These are phyloP conservation scores for Rhodotorula sp. DNA, from an alignment of 1,284 basidiomycete genomes.

Conservation along the genomic window DNA sequence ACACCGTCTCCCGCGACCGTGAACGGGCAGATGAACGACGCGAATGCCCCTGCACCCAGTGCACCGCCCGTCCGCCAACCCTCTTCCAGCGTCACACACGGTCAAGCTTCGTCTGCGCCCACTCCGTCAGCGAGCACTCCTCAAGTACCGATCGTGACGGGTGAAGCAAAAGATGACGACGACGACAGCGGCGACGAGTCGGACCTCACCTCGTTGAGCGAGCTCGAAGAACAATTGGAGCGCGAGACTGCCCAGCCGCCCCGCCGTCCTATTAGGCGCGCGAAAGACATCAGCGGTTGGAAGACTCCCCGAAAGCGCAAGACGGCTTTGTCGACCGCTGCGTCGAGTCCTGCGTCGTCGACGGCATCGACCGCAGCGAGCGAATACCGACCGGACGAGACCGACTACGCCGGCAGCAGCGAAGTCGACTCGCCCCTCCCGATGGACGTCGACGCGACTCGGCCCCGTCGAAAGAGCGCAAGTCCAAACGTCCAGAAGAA, in stretches of 20 bases:
- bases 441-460: not conserved
- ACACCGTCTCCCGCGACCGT: too few species aligned
- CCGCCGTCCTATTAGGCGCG: not conserved
- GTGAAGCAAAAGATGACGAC: not conserved
- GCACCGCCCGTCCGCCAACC: too few species aligned
- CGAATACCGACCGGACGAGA: not conserved
- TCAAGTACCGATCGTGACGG: too few species aligned
- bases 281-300: not conserved
- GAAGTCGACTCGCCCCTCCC: not conserved
- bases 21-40: too few species aligned
- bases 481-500: too few species aligned
- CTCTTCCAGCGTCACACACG: too few species aligned
- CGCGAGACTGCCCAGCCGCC: not conserved
- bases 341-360: not conserved
- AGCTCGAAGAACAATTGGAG: constrained; percentile 1
- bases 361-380: not conserved
- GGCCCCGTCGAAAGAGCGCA: not conserved
- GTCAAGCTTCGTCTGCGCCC: too few species aligned
- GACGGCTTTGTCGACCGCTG: not conserved
- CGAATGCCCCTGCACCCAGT: too few species aligned
- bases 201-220: constrained; percentile 17
- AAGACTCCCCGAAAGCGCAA: not conserved
- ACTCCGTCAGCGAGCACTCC: too few species aligned
- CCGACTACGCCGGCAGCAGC: not conserved
- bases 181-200: constrained; percentile 4